These are phyloP conservation scores for Podila epigama DNA, from an alignment of 192 early-diverging fungal species.

Conservation along the genomic window DNA sequence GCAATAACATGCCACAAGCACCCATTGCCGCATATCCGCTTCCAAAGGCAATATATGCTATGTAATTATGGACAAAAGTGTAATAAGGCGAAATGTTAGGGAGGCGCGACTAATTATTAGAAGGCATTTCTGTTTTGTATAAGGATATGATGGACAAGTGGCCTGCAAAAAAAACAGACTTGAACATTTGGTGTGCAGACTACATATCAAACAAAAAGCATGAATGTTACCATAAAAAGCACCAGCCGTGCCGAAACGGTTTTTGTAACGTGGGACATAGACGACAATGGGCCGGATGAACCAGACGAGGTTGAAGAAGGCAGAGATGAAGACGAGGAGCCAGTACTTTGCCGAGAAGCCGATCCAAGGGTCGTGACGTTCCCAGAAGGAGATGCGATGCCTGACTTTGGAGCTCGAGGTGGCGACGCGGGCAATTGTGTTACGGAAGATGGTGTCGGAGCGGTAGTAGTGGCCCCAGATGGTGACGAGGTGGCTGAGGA, in stretches of 20 bases:
- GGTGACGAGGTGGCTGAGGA: constrained; percentile 27
- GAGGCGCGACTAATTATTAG: too few relatives aligned
- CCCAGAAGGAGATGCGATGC: constrained; percentile 24
- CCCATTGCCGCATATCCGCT: constrained; percentile 44
- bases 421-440: constrained; percentile 15
- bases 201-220: neutral
- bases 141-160: neutral
- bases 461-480: constrained; percentile 47
- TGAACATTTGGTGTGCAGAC: neutral
- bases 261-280: constrained; percentile 8
- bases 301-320: constrained; percentile 27
- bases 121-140: neutral
- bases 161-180: neutral
- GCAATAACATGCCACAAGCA: constrained; percentile 21
- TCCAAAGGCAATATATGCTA: constrained; percentile 29
- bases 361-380: constrained; percentile 34
- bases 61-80: neutral
- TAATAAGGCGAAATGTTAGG: neutral
- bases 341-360: constrained; percentile 29
- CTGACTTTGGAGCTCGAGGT: neutral
- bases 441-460: constrained; percentile 16
- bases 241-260: constrained; percentile 16
- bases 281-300: constrained; percentile 26
- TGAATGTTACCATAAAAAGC: constrained; percentile 22
- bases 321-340: constrained; percentile 8